phyloP scores from a whole-genome alignment of 108 stramenopile species.

The Fistulifera solaris region DNA sequence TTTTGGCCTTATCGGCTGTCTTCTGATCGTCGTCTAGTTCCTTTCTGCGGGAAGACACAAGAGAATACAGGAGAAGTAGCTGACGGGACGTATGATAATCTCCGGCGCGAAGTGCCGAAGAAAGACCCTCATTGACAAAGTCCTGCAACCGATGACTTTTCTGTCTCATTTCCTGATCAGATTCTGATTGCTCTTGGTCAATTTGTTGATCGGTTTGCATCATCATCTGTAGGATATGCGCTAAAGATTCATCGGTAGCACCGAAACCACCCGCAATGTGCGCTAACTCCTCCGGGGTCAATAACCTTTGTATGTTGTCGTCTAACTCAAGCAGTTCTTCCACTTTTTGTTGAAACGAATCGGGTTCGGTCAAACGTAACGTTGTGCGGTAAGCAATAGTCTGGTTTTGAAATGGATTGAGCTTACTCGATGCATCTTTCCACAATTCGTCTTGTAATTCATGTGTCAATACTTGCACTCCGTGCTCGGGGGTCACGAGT shows the following conservation, averaged over 20 bases:
- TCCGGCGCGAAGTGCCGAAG: slow-evolving; percentile 62
- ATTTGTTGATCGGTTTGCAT: slow-evolving; percentile 50
- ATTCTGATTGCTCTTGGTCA: slow-evolving; percentile 12
- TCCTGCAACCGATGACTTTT: slow-evolving; percentile 62
- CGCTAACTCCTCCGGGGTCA: slow-evolving; percentile 62
- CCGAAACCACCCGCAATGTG: slow-evolving; percentile 77
- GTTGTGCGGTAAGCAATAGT: slow-evolving; percentile 55
- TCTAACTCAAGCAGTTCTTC: slow-evolving; percentile 81
- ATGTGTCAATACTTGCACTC: slow-evolving; percentile 68
- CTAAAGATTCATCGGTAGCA: slow-evolving; percentile 76
- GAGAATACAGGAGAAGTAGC: slow-evolving; percentile 70
- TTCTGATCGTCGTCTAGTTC: slow-evolving; percentile 1
- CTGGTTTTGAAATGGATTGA: slow-evolving; percentile 85
- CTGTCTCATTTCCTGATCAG: slow-evolving; percentile 11
- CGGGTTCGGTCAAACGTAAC: slow-evolving; percentile 53
- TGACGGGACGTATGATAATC: slow-evolving; percentile 87
- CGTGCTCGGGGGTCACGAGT: slow-evolving; percentile 56
- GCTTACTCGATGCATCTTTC: slow-evolving; percentile 51
- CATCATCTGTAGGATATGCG: slow-evolving; percentile 59
- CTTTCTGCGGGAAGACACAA: slow-evolving; percentile 47
- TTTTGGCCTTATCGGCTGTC: no score
- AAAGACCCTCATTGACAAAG: slow-evolving; percentile 81
- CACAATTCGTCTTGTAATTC: slow-evolving; percentile 55
- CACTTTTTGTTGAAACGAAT: slow-evolving; percentile 59
- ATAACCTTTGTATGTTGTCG: slow-evolving; percentile 39